Conservation (phyloP, 140 eudicot species). For the Cichorium intybus region DNA sequence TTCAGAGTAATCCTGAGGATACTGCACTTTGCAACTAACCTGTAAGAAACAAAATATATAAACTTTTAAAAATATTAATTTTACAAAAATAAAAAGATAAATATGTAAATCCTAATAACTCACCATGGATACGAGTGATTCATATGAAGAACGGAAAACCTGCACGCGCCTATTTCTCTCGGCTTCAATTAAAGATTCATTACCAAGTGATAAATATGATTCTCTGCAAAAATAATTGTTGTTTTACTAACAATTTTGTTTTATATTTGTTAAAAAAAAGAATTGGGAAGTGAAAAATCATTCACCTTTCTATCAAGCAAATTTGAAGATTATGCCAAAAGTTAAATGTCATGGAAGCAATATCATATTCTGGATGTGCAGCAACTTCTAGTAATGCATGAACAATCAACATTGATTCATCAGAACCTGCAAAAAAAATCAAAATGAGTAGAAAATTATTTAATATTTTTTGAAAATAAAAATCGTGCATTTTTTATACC, state of each 20-base stretch:
- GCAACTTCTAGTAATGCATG: constrained; percentile 92
- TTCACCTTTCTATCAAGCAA: constrained; percentile 72
- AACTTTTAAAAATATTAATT: neutral
- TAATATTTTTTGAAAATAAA: neutral
- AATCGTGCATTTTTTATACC: constrained; percentile 46
- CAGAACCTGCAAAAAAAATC: constrained; percentile 60
- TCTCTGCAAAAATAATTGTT: constrained; percentile 55
- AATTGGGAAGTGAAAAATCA: constrained; percentile 13
- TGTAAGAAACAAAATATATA: constrained; percentile 27
- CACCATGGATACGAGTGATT: constrained; percentile 95
- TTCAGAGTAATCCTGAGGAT: constrained; percentile 83
- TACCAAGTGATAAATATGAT: constrained; percentile 50
- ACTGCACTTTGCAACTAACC: constrained; percentile 94
- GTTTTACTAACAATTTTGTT: constrained; percentile 18
- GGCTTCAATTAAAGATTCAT: constrained; percentile 70
- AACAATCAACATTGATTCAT: constrained; percentile 95
- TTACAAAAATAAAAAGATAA: constrained; percentile 1
- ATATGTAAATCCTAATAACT: constrained; percentile 38
- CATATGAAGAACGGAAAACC: constrained; percentile 78
- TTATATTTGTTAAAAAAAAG: neutral
- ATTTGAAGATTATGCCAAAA: constrained; percentile 99
- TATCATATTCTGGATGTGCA: constrained; percentile 97
- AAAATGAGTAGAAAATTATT: constrained; percentile 1
- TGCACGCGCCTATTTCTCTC: constrained; percentile 83
- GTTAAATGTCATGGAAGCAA: constrained; percentile 98